Evolutionary conservation across 345 rosid species (phyloP).

Genomic region (Nephelium lappaceum): DNA sequence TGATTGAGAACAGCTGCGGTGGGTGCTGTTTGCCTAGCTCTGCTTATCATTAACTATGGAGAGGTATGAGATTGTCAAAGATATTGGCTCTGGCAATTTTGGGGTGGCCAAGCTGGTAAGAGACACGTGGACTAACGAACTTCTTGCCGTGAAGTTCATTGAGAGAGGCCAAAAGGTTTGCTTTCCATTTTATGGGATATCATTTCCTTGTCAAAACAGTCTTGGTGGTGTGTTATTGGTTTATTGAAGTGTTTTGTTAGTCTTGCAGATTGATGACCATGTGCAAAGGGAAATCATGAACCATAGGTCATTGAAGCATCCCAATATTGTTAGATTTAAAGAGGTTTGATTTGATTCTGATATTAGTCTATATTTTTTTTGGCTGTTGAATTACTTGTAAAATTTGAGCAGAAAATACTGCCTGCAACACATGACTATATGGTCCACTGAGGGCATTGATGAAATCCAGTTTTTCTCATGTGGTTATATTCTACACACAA

Average conservation of each 20-base stretch:
- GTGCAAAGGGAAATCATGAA: constrained; percentile 77
- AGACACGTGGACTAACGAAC: constrained; percentile 50
- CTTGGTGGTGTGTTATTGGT: background rate
- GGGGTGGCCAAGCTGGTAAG: constrained; percentile 69
- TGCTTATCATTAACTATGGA: constrained; percentile 37
- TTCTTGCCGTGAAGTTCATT: constrained; percentile 63
- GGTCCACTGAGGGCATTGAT: background rate
- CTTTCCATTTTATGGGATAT: background rate
- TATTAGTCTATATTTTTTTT: no score
- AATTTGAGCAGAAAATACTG: background rate
- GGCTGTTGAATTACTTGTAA: background rate
- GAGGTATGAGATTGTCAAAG: constrained; percentile 65
- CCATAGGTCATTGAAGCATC: constrained; percentile 73
- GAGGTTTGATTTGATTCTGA: constrained; percentile 40
- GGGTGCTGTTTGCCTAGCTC: no score
- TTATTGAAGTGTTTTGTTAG: constrained; percentile 10
- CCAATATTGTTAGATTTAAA: constrained; percentile 70
- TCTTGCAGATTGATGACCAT: constrained; percentile 68
- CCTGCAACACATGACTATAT: background rate
- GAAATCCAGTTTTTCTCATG: background rate
- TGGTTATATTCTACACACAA: background rate
- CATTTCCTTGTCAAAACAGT: background rate
- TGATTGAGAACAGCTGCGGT: no score
- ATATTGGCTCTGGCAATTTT: constrained; percentile 71
- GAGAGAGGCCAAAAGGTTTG: constrained; percentile 68